phyloP scores from a whole-genome alignment of 2,329 filamentous ascomycete species.

The Clonostachys rosea region DNA sequence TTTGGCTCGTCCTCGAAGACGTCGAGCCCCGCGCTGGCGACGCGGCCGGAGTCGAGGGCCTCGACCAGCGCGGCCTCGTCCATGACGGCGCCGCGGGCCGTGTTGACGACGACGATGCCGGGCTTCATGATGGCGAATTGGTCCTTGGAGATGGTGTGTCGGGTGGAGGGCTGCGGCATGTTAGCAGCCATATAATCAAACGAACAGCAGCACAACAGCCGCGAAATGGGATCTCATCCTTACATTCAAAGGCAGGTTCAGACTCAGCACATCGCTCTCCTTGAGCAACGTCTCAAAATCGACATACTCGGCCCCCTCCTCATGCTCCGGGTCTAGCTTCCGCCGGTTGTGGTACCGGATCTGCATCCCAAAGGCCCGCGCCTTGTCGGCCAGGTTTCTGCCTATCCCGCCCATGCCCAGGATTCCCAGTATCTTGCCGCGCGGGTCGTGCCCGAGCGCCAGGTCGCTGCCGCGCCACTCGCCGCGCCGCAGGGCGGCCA shows the following conservation, averaged over 20 bases:
- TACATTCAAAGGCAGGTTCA: constrained; percentile 80
- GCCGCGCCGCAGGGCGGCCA: constrained; percentile 60
- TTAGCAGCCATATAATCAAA: neutral
- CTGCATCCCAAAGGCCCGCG: constrained; percentile 70
- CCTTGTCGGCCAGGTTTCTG: constrained; percentile 70
- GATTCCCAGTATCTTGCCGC: constrained; percentile 75
- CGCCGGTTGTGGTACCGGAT: constrained; percentile 72
- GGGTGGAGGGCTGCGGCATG: constrained; percentile 50
- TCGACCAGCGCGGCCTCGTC: constrained; percentile 76
- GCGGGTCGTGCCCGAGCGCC: constrained; percentile 68
- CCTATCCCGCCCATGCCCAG: constrained; percentile 86
- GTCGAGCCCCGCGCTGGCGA: constrained; percentile 69
- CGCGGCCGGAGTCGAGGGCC: constrained; percentile 65
- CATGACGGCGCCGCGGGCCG: constrained; percentile 76
- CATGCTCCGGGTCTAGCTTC: constrained; percentile 48
- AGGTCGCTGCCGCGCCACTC: constrained; percentile 59
- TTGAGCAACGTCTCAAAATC: constrained; percentile 67
- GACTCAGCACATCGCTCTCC: constrained; percentile 70
- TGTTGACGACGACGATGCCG: constrained; percentile 76
- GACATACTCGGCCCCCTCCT: constrained; percentile 61
- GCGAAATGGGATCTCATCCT: constrained; percentile 20
- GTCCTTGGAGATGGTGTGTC: constrained; percentile 66
- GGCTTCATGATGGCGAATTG: constrained; percentile 76
- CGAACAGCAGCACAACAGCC: too few relatives aligned
- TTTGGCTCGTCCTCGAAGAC: constrained; percentile 80